These are phyloP conservation scores for Claviceps sp. DNA, from an alignment of 2,329 filamentous ascomycete genomes.

Conservation along the genomic window DNA sequence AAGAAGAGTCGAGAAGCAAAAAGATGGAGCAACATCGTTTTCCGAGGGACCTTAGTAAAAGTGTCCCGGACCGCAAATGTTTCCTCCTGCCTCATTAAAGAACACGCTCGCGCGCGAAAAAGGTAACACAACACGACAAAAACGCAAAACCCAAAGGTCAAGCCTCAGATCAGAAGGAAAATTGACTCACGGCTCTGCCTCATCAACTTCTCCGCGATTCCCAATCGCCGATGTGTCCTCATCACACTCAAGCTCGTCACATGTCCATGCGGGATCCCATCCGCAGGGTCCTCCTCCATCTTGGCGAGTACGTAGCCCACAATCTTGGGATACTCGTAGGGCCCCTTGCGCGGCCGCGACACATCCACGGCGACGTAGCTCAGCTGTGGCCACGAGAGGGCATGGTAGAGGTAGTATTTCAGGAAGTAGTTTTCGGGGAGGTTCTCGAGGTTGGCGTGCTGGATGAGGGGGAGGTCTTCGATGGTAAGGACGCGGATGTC, in stretches of 20 bases:
- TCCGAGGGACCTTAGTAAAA: too few species aligned
- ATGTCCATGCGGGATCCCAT: constrained; percentile 87
- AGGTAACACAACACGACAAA: not conserved
- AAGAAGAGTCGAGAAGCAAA: not conserved
- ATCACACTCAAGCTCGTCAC: constrained; percentile 94
- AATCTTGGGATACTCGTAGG: constrained; percentile 88
- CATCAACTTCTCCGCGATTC: constrained; percentile 96
- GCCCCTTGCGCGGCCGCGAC: constrained; percentile 60
- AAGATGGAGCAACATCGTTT: not conserved
- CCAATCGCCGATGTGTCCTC: constrained; percentile 82
- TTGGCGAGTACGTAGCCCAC: constrained; percentile 99
- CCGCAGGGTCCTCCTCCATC: constrained; percentile 95
- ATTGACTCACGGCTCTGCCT: constrained; percentile 68
- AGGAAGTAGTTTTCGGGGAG: constrained; percentile 99
- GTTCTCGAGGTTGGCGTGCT: constrained; percentile 98
- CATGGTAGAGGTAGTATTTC: constrained; percentile 99
- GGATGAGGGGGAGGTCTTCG: constrained; percentile 79
- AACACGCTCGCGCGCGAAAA: not conserved
- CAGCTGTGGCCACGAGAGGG: constrained; percentile 93
- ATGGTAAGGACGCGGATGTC: constrained; percentile 80
- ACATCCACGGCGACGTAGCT: constrained; percentile 94
- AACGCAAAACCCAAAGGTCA: too few species aligned
- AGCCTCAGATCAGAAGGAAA: not conserved
- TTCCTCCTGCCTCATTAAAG: too few species aligned
- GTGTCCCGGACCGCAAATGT: too few species aligned